Evolutionary conservation across 208 protist species (phyloP), one percentile per base, ranked within the genome.

Genomic region (Leishmania tarentolae): DNA sequence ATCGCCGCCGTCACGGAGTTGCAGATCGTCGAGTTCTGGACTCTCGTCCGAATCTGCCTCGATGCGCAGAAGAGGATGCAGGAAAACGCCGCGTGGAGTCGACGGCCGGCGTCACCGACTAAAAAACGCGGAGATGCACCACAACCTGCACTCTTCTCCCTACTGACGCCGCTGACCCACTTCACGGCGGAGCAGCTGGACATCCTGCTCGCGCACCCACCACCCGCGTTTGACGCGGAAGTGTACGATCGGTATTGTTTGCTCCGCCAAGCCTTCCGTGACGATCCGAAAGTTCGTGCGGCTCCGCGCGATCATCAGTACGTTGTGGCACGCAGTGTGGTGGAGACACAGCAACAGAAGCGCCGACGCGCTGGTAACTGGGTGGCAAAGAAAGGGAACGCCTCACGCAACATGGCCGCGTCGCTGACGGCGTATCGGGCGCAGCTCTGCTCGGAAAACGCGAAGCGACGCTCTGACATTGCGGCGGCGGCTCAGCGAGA

Each of bases 11-110:
- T 93, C 56, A 91, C 88, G 44, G 87, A 92, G 68, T 73, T 90
- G 5, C 77, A 91, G 35, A 91, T 96, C 73, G 85, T 93, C 19
- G 91, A 96, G 85, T 91, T 96, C 78, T 97, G 94, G 93, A 85
- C 77, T 35, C 78, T 97, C 42, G 85, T 97, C 81, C 91, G 91
- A 8, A 56, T 97, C 44, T 94, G 91, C 77, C 76, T 97, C 7
- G 85, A 92, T 47, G 90, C 92, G 70, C 82, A 86, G 53, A 61
- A 72, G 78, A 42, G 53, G 35, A 11, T 59, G 61, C 46, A 61
- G 15, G 63, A 59, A n/a, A 44, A 84, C n/a, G 56, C n/a, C n/a
- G 35, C 74, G 21, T 15, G 21, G 7, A 21, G 35, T 11, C 8
- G 9, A 53, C 35, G 21, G 35, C 35, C 74, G 59, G 19, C 59